Percentiles rank a stretch among this genome's conserved stretches.
Evolutionary conservation across 495 filamentous ascomycete species (phyloP).

Genomic region (Glonium stellatum): DNA sequence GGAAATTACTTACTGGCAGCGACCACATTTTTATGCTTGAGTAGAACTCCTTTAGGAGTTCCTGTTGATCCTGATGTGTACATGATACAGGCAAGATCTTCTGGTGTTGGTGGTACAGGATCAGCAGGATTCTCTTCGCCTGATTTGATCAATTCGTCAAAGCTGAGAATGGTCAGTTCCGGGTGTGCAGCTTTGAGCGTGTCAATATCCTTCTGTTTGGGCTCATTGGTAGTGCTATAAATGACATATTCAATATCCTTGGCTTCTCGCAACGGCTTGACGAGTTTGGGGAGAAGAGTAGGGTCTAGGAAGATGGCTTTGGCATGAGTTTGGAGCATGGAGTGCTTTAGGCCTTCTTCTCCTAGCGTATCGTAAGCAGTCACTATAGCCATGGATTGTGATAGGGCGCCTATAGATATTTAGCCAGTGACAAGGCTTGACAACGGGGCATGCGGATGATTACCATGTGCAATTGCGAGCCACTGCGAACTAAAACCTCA

Average conservation of each 20-base stretch:
- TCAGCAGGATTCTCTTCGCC: slow-evolving; percentile 80
- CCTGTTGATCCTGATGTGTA: slow-evolving; percentile 99
- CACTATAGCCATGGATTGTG: slow-evolving; percentile 92
- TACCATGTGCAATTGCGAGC: slow-evolving; percentile 37
- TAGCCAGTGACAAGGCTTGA: background rate
- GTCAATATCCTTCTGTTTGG: slow-evolving; percentile 73
- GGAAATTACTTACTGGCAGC: slow-evolving; percentile 61
- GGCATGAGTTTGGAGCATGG: slow-evolving; percentile 77
- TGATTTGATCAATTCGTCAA: slow-evolving; percentile 75
- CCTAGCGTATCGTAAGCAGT: slow-evolving; percentile 97
- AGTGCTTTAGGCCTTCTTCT: slow-evolving; percentile 87
- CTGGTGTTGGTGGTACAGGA: slow-evolving; percentile 67
- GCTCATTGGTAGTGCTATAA: slow-evolving; percentile 75
- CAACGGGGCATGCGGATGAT: background rate
- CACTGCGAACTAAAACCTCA: slow-evolving; percentile 30
- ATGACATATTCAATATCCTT: slow-evolving; percentile 74
- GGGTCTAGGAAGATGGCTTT: slow-evolving; percentile 89
- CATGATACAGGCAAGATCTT: slow-evolving; percentile 98
- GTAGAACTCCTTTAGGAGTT: slow-evolving; percentile 86
- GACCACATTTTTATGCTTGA: slow-evolving; percentile 84
- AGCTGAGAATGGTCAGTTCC: slow-evolving; percentile 67
- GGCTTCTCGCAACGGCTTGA: slow-evolving; percentile 75
- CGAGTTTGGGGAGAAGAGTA: slow-evolving; percentile 69
- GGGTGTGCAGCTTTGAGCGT: slow-evolving; percentile 64
- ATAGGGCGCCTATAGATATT: slow-evolving; percentile 38